Evolutionary conservation across 2,329 filamentous ascomycete genomes (phyloP).

Genomic region (Bipolaris sorokiniana): DNA sequence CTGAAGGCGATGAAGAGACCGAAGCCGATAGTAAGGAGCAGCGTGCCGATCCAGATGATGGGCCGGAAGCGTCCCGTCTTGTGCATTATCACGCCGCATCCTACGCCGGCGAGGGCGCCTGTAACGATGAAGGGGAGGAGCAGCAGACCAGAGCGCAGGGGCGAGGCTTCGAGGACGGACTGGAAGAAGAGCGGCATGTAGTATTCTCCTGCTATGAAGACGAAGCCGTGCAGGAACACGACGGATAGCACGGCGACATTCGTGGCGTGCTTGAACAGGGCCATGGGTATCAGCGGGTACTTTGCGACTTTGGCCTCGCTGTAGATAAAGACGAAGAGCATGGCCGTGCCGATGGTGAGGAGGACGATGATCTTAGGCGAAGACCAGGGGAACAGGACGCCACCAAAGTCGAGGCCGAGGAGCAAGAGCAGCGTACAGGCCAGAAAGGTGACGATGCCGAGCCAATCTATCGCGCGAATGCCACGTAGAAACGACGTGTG

Average conservation of each 20-base stretch:
- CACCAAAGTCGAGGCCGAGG: conserved; percentile 62
- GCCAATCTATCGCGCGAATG: conserved; percentile 61
- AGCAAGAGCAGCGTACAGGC: conserved; percentile 60
- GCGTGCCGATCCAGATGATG: conserved; percentile 45
- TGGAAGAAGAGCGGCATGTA: conserved; percentile 79
- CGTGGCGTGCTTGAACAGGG: conserved; percentile 63
- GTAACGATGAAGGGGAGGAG: conserved; percentile 64
- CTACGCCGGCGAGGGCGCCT: conserved; percentile 54
- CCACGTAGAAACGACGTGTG: conserved; percentile 57
- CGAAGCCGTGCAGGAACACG: conserved; percentile 57
- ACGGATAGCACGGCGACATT: conserved; percentile 64
- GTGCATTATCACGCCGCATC: conserved; percentile 56
- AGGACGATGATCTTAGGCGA: conserved; percentile 62
- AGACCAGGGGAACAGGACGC: conserved; percentile 60
- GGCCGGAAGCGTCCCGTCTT: conserved; percentile 53
- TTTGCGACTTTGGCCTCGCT: conserved; percentile 68
- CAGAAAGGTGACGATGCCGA: conserved; percentile 59
- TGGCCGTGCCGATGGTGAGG: conserved; percentile 58
- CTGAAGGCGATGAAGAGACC: conserved; percentile 46
- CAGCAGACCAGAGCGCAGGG: conserved; percentile 66
- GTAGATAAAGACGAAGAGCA: conserved; percentile 61
- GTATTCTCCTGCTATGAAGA: conserved; percentile 65
- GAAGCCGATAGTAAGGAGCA: conserved; percentile 42
- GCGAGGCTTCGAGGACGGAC: conserved; percentile 65
- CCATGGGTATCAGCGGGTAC: conserved; percentile 72